Percentiles rank a stretch among this genome's conserved stretches.
Conservation (phyloP, 805 yeast genomes). For the Saturnispora besseyi region DNA sequence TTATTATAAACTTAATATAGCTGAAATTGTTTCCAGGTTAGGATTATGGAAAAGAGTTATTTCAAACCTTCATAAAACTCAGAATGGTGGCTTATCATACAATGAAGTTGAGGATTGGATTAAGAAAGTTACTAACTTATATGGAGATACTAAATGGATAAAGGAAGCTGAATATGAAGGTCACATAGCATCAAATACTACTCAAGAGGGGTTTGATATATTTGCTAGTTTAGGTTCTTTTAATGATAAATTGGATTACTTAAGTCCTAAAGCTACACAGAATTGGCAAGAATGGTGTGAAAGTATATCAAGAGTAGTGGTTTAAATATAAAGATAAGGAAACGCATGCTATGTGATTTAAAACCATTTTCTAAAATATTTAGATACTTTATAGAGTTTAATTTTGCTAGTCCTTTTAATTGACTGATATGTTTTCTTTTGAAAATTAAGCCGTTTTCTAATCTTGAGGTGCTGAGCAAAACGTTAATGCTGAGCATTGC, state of each 20-base stretch:
- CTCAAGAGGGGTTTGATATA: conserved; percentile 5
- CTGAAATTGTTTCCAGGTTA: conserved; percentile 34
- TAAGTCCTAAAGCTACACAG: background rate
- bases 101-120: conserved; percentile 46
- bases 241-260: conserved; percentile 2
- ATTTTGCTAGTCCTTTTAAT: too few relatives aligned
- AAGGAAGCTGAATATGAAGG: conserved; percentile 31
- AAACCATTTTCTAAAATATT: too few relatives aligned
- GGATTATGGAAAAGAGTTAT: conserved; percentile 42
- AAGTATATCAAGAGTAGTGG: background rate
- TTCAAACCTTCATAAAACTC: conserved; percentile 42
- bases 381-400: background rate
- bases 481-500: background rate
- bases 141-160: conserved; percentile 56
- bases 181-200: conserved; percentile 7
- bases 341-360: background rate
- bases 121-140: conserved; percentile 42
- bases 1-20: conserved; percentile 44
- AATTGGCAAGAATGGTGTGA: conserved; percentile 5
- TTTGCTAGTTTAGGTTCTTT: conserved; percentile 9
- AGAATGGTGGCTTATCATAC: conserved; percentile 43
- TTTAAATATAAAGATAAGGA: background rate
- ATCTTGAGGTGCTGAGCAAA: background rate
- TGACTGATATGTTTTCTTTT: too few relatives aligned
- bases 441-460: too few relatives aligned